Conservation (phyloP, 352 stramenopile species). For the Phytophthora sojae region DNA sequence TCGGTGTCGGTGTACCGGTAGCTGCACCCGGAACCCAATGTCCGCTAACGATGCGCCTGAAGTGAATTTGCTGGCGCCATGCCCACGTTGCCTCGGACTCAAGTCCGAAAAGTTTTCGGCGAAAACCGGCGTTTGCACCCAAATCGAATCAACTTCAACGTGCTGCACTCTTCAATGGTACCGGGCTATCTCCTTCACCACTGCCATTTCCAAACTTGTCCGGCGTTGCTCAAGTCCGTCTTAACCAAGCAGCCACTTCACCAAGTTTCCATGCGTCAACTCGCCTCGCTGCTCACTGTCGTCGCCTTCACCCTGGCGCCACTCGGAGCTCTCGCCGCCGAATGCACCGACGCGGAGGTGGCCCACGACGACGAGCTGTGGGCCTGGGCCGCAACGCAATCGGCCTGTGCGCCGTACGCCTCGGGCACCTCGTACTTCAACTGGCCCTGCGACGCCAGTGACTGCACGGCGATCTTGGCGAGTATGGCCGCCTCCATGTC, state of each 20-base stretch:
- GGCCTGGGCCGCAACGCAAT: conserved; percentile 13
- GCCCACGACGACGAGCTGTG: conserved; percentile 20
- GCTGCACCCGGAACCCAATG: not conserved
- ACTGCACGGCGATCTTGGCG: conserved; percentile 19
- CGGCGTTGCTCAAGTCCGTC: not conserved
- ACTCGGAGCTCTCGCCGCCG: conserved; percentile 4
- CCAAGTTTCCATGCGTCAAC: not conserved
- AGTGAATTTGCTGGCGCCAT: conserved; percentile 18
- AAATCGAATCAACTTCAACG: conserved; percentile 3
- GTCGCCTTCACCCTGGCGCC: not conserved
- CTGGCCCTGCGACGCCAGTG: conserved; percentile 19
- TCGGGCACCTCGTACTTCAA: conserved; percentile 13
- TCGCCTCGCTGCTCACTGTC: not conserved
- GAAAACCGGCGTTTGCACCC: conserved; percentile 7
- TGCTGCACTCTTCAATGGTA: not conserved
- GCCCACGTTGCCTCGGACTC: conserved; percentile 1
- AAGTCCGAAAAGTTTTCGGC: not conserved
- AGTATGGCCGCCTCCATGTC: conserved; percentile 19
- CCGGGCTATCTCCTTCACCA: conserved; percentile 6
- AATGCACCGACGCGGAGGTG: conserved; percentile 25
- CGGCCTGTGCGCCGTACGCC: conserved; percentile 23
- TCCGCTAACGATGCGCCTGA: not conserved
- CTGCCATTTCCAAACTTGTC: conserved; percentile 8
- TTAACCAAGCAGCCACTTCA: not conserved
- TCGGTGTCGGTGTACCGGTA: too few species aligned